Percentiles rank a stretch among this genome's conserved stretches.
Conservation (phyloP, 176 grass and related monocot genomes). For the Juncus inflexus region DNA sequence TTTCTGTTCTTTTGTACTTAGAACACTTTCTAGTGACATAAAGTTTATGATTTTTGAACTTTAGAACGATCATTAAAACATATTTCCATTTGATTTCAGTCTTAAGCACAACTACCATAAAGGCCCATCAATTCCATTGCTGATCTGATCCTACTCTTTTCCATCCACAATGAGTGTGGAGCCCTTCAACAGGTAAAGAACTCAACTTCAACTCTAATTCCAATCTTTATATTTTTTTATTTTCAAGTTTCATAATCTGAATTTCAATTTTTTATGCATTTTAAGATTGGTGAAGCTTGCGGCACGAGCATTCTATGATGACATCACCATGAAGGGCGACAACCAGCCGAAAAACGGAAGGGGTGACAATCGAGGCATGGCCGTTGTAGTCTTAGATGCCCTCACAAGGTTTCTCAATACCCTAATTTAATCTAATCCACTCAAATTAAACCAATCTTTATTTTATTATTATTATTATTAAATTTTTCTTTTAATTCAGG, state of each 20-base stretch:
- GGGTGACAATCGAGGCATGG: slow-evolving; percentile 96
- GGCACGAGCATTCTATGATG: slow-evolving; percentile 88
- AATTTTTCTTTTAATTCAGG: slow-evolving; percentile 31
- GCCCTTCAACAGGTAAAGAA: slow-evolving; percentile 71
- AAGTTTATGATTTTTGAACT: not conserved
- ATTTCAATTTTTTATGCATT: slow-evolving; percentile 9
- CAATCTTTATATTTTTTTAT: not conserved
- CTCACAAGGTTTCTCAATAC: slow-evolving; percentile 54
- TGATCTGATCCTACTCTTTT: not conserved
- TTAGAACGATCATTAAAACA: not conserved
- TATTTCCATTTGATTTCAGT: slow-evolving; percentile 8
- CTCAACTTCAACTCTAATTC: slow-evolving; percentile 22
- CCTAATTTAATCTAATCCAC: slow-evolving; percentile 1
- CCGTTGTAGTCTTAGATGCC: slow-evolving; percentile 85
- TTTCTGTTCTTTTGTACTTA: too few relatives aligned
- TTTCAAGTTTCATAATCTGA: not conserved
- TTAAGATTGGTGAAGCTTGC: slow-evolving; percentile 71
- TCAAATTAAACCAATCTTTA: not conserved
- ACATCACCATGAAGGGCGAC: slow-evolving; percentile 88
- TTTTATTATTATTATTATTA: not conserved
- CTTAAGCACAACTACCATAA: not conserved
- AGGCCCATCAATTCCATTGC: not conserved
- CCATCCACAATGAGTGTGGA: slow-evolving; percentile 55
- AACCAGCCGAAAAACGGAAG: slow-evolving; percentile 85
- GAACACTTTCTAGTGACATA: too few relatives aligned